phyloP scores from a whole-genome alignment of 805 yeast genomes.

The Hanseniaspora mollemarum region DNA sequence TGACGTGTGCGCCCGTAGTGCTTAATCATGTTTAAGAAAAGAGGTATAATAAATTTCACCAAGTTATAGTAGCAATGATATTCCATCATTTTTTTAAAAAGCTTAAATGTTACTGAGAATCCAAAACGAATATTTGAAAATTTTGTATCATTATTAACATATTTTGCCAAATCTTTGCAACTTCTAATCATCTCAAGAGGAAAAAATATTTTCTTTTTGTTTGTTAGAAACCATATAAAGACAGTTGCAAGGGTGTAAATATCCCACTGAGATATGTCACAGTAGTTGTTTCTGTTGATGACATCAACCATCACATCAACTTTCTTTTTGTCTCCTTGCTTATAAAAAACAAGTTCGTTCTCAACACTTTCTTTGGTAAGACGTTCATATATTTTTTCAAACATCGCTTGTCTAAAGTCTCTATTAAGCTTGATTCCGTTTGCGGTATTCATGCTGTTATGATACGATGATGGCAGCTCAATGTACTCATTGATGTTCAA shows the following conservation, averaged over 20 bases:
- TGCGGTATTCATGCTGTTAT: constrained; percentile 18
- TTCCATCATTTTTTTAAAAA: constrained; percentile 31
- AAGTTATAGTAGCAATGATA: constrained; percentile 29
- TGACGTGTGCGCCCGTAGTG: constrained; percentile 36
- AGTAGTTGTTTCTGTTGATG: constrained; percentile 43
- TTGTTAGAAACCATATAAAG: constrained; percentile 38
- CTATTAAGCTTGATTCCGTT: constrained; percentile 25
- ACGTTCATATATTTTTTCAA: constrained; percentile 44
- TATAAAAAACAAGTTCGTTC: constrained; percentile 41
- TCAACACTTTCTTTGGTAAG: constrained; percentile 35
- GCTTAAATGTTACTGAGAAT: constrained; percentile 33
- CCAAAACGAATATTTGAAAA: constrained; percentile 44
- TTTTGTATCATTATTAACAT: constrained; percentile 8
- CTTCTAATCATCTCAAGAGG: constrained; percentile 36
- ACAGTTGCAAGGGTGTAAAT: constrained; percentile 36
- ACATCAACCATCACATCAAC: constrained; percentile 38
- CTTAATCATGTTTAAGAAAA: constrained; percentile 36
- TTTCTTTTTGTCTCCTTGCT: constrained; percentile 44
- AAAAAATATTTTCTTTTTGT: constrained; percentile 44
- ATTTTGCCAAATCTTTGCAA: background rate
- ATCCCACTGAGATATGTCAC: constrained; percentile 58
- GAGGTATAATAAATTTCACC: constrained; percentile 35
- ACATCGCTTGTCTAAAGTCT: constrained; percentile 32
- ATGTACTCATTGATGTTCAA: constrained; percentile 41
- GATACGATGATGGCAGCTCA: constrained; percentile 36